Conservation (phyloP, 495 filamentous ascomycete species). For the Tuber brumale region DNA sequence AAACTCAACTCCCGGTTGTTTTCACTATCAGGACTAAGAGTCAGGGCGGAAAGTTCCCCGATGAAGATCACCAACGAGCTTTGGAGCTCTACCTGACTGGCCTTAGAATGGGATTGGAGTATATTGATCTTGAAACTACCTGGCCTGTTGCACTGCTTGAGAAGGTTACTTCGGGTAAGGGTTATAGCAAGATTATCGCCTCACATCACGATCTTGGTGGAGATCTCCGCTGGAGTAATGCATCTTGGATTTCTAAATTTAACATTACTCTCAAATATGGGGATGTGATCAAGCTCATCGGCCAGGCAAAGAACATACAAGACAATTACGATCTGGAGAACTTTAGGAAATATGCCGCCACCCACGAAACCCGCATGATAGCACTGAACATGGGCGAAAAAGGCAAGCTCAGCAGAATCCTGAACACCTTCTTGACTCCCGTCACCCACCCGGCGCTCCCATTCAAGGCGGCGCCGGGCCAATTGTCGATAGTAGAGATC, state of each 20-base stretch:
- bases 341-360: constrained; percentile 70
- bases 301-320: constrained; percentile 64
- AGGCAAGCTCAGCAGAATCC: constrained; percentile 81
- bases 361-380: constrained; percentile 74
- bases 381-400: constrained; percentile 90
- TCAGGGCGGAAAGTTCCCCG: constrained; percentile 85
- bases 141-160: constrained; percentile 68
- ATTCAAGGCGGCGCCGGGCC: constrained; percentile 88
- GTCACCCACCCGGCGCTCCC: constrained; percentile 86
- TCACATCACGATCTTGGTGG: constrained; percentile 87
- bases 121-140: constrained; percentile 86
- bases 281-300: constrained; percentile 91
- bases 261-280: constrained; percentile 80
- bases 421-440: constrained; percentile 90
- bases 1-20: constrained; percentile 75
- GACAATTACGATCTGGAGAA: constrained; percentile 80
- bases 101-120: constrained; percentile 77
- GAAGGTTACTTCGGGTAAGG: constrained; percentile 60
- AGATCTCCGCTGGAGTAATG: constrained; percentile 76
- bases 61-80: constrained; percentile 62
- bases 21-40: constrained; percentile 82
- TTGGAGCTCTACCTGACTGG: constrained; percentile 69
- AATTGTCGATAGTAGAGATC: constrained; percentile 87
- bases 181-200: constrained; percentile 75
- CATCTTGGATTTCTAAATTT: constrained; percentile 79